A percentile compares a stretch with the other conserved stretches of the same genome.
These are phyloP conservation scores for Ambrosia trifida DNA, from an alignment of 129 eudicot species.

Conservation along the genomic window DNA sequence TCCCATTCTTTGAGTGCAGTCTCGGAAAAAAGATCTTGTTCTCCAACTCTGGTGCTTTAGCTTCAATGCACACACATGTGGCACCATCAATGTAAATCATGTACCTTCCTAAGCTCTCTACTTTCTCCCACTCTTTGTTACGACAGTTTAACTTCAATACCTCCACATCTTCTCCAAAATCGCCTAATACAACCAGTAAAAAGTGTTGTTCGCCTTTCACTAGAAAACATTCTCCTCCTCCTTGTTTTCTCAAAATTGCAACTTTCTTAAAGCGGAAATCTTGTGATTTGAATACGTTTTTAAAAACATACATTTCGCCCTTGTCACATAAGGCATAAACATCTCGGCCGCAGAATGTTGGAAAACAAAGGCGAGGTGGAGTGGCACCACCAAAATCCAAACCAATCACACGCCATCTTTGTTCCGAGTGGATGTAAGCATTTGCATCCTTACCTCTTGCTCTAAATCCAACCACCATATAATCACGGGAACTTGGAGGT, in stretches of 20 bases:
- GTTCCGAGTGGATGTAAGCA: background rate
- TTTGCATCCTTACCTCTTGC: no score
- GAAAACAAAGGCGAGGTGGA: background rate
- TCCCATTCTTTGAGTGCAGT: background rate
- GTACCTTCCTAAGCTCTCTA: slow-evolving; percentile 17
- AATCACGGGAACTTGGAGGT: slow-evolving; percentile 18
- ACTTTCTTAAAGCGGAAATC: background rate
- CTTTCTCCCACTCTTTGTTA: slow-evolving; percentile 3
- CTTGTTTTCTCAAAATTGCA: background rate
- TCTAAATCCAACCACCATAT: slow-evolving; percentile 21
- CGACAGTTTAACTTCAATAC: slow-evolving; percentile 24
- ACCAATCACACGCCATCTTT: background rate
- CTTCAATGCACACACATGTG: slow-evolving; percentile 1
- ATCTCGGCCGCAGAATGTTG: slow-evolving; percentile 1
- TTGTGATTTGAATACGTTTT: background rate
- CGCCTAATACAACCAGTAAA: background rate
- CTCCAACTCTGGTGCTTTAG: slow-evolving; percentile 9
- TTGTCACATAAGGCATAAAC: background rate
- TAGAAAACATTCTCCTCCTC: background rate
- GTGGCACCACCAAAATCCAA: background rate
- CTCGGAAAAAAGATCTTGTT: slow-evolving; percentile 31
- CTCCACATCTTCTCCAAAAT: slow-evolving; percentile 5
- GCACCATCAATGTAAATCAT: slow-evolving; percentile 10
- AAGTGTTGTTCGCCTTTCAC: slow-evolving; percentile 10
- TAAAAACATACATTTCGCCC: background rate